Conservation (phyloP, 768 basidiomycete genomes). For the Leccinum uliginosum region DNA sequence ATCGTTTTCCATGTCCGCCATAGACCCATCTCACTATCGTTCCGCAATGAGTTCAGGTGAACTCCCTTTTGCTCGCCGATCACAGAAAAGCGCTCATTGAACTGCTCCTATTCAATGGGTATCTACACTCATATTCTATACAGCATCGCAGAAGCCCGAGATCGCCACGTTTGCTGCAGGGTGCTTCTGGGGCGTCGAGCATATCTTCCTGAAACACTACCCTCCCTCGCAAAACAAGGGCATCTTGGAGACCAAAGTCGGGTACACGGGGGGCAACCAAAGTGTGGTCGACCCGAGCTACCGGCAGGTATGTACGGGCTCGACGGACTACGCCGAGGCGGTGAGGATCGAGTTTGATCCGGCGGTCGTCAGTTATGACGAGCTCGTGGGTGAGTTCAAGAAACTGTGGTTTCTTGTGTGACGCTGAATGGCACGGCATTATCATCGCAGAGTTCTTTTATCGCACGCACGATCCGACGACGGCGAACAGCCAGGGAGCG, state of each 20-base stretch:
- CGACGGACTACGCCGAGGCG: conserved; percentile 87
- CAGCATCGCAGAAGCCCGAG: conserved; percentile 41
- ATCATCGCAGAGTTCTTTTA: conserved; percentile 78
- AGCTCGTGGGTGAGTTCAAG: conserved; percentile 64
- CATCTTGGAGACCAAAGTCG: conserved; percentile 69
- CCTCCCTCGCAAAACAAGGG: conserved; percentile 69
- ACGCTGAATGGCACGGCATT: not conserved
- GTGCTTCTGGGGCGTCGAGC: conserved; percentile 86
- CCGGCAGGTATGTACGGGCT: conserved; percentile 69
- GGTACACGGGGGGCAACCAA: conserved; percentile 72
- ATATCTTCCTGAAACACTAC: conserved; percentile 79
- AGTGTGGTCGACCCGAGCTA: conserved; percentile 60
- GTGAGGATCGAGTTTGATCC: conserved; percentile 86
- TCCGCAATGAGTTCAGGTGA: conserved; percentile 36
- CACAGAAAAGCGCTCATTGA: not conserved
- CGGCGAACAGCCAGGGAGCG: conserved; percentile 69
- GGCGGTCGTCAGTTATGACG: conserved; percentile 66
- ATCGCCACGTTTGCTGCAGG: conserved; percentile 50
- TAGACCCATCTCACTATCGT: conserved; percentile 38
- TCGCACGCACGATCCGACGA: conserved; percentile 91
- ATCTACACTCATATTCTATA: too few relatives aligned
- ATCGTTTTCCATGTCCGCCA: conserved; percentile 13
- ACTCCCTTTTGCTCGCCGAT: not conserved
- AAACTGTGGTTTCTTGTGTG: too few relatives aligned
- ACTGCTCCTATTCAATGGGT: too few relatives aligned